Evolutionary conservation across 164 flowering plant species (phyloP), one percentile per base, ranked within the genome.

Genomic region (Malania oleifera): DNA sequence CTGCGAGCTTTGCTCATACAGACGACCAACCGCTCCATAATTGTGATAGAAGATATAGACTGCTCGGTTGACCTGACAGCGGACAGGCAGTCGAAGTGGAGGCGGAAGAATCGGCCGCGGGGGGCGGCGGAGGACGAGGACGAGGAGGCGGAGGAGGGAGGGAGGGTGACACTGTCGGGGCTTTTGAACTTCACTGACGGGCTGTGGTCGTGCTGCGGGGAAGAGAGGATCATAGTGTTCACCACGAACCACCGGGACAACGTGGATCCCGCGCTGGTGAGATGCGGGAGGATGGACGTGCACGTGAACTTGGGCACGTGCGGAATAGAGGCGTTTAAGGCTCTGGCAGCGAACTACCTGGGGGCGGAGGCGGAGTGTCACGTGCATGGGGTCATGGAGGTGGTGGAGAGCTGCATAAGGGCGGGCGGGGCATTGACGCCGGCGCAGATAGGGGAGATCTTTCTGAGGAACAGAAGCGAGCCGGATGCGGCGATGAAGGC

Each of bases 1-100:
- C 78, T 82, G 0, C 61, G 85, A 27, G 73, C 77, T 0, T 46
- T 82, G 38, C 73, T 85, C 0, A 75, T 82, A 8, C 80, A 82
- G 37, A 85, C 91, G 0, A 77, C 81, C 6, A 75, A 72, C 68
- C 73, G 77, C 0, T 80, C 87, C 3, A 77, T 85, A 22, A 81
- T 85, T 17, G 87, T 85, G 13, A 80, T 85, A 19, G 91, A 85
- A 44, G 91, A 85, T 54, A 85, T 85, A n/a, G 91, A 85, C 48
- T 85, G 91, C 62, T 80, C 87, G 1, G 68, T 79, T 2, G 79
- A 85, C 50, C 68, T 80, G 1, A 83, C 85, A 18, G 72, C 77
- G 0, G 79, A 80, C 53, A 74, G 75, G 37, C 5, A 4, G 18
- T 13, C 39, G 31, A 64, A 57, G 50, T 39, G n/a, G 54, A 49